Evolutionary conservation across 1,284 basidiomycete species (phyloP).

Genomic region (Ganoderma boninense): DNA sequence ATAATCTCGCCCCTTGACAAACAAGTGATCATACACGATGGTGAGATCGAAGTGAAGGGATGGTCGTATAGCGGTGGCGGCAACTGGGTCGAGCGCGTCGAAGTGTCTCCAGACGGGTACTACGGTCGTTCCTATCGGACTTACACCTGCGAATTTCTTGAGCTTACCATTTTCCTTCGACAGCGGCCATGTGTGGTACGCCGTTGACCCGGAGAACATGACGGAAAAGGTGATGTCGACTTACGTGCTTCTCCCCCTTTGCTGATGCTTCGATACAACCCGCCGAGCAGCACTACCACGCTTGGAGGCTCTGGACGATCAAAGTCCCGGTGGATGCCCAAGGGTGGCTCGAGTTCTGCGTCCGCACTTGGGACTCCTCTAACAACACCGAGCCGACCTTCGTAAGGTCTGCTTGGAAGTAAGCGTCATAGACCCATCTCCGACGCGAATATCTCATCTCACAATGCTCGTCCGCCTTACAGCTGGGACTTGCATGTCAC

Average conservation of each 20-base stretch:
- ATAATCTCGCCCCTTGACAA: slow-evolving; percentile 57
- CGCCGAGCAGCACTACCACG: slow-evolving; percentile 55
- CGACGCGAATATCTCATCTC: not conserved
- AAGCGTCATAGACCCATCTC: slow-evolving; percentile 29
- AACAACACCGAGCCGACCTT: slow-evolving; percentile 67
- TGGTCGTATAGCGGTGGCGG: slow-evolving; percentile 66
- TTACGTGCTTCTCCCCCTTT: not conserved
- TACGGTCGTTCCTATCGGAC: slow-evolving; percentile 30
- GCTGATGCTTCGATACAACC: not conserved
- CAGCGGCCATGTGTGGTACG: slow-evolving; percentile 60
- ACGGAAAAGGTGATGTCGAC: slow-evolving; percentile 52
- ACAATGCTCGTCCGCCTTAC: not conserved
- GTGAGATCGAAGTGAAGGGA: slow-evolving; percentile 53
- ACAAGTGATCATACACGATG: slow-evolving; percentile 58
- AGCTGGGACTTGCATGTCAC: slow-evolving; percentile 68
- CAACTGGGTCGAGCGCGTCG: slow-evolving; percentile 64
- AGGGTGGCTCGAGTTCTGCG: slow-evolving; percentile 66
- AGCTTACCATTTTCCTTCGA: not conserved
- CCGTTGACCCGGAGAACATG: slow-evolving; percentile 54
- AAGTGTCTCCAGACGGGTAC: slow-evolving; percentile 61
- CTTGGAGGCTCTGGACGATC: slow-evolving; percentile 63
- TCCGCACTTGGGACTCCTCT: slow-evolving; percentile 66
- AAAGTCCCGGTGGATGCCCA: slow-evolving; percentile 62
- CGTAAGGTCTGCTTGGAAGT: slow-evolving; percentile 65
- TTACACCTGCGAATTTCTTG: not conserved